phyloP scores from a whole-genome alignment of 805 yeast genomes.

The Wickerhamiella kazuoi region DNA sequence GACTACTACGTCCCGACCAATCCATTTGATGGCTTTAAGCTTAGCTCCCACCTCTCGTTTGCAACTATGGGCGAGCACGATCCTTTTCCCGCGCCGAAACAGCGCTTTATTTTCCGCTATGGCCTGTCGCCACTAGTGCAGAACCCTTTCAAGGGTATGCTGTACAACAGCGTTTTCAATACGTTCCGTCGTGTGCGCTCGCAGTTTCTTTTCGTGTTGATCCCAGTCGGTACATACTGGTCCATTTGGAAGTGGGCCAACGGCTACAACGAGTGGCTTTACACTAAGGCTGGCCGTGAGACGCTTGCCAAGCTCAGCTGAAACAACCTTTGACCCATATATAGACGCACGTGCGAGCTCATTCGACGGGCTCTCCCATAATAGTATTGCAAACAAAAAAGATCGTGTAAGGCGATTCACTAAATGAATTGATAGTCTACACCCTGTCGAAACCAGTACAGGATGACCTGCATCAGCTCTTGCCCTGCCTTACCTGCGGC shows the following conservation, averaged over 20 bases:
- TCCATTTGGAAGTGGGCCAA: conserved; percentile 73
- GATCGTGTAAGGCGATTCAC: too few relatives aligned
- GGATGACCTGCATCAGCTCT: too few relatives aligned
- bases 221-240: conserved; percentile 73
- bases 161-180: conserved; percentile 78
- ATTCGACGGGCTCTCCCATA: too few relatives aligned
- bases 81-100: conserved; percentile 6
- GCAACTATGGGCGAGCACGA: conserved; percentile 17
- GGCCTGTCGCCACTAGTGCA: conserved; percentile 89
- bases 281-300: conserved; percentile 96
- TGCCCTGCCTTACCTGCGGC: too few relatives aligned
- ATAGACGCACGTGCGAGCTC: too few relatives aligned
- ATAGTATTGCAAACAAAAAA: too few relatives aligned
- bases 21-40: too few relatives aligned
- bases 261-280: conserved; percentile 78
- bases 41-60: too few relatives aligned
- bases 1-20: too few relatives aligned
- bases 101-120: conserved; percentile 41
- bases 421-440: too few relatives aligned
- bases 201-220: conserved; percentile 57
- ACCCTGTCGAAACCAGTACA: too few relatives aligned
- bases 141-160: conserved; percentile 73
- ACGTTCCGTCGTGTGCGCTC: conserved; percentile 81
- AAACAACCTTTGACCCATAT: too few relatives aligned
- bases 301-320: conserved; percentile 35